Conservation (phyloP, 345 rosid species). For the Toxicodendron radicans region DNA sequence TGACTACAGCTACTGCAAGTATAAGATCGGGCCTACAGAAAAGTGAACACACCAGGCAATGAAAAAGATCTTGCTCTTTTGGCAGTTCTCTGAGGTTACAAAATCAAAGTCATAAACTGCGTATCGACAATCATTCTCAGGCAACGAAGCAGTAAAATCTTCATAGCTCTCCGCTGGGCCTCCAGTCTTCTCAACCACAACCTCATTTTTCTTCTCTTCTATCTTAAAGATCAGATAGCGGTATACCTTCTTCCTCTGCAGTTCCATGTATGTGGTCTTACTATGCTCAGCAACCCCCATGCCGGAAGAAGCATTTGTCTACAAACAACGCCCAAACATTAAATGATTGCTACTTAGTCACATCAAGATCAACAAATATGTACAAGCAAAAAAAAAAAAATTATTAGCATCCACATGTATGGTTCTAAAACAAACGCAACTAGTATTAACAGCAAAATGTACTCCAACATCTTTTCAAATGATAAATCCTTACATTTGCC, state of each 20-base stretch:
- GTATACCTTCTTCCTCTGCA: constrained; percentile 50
- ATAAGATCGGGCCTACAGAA: not conserved
- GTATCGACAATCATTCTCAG: constrained; percentile 66
- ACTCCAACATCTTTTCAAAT: not conserved
- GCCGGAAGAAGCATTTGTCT: constrained; percentile 28
- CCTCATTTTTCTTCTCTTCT: constrained; percentile 59
- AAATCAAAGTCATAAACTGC: constrained; percentile 66
- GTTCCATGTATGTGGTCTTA: constrained; percentile 24
- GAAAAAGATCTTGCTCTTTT: constrained; percentile 68
- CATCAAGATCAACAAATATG: not conserved
- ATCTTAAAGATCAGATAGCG: constrained; percentile 59
- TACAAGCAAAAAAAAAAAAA: not conserved
- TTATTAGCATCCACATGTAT: not conserved
- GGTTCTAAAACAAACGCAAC: not conserved
- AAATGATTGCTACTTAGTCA: not conserved
- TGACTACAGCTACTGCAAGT: not conserved
- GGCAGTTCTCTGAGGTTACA: constrained; percentile 61
- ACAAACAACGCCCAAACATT: not conserved
- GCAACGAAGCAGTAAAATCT: constrained; percentile 56
- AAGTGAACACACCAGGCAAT: constrained; percentile 47
- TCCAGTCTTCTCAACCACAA: constrained; percentile 60
- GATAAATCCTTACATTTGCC: not conserved
- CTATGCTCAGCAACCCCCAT: constrained; percentile 35
- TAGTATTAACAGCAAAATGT: not conserved
- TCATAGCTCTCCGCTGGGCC: constrained; percentile 55